A percentile compares a stretch with the other conserved stretches of the same genome.
Conservation (phyloP, 2,329 filamentous ascomycete species). For the Pestalotiopsis fici region DNA sequence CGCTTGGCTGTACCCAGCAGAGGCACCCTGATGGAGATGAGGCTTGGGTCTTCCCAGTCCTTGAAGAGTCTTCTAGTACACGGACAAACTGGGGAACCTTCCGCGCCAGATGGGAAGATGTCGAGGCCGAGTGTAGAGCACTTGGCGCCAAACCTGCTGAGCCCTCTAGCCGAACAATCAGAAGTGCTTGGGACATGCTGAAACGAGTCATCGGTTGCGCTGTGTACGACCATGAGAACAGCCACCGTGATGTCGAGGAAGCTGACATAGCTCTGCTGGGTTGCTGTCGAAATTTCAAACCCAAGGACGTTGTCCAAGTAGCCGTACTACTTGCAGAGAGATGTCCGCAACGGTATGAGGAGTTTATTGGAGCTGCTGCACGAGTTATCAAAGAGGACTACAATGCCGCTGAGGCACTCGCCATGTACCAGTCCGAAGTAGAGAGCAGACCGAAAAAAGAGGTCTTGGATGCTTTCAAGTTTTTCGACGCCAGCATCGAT, state of each 20-base stretch:
- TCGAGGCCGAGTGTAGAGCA: conserved; percentile 21
- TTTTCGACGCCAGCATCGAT: conserved; percentile 17
- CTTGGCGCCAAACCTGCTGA: not conserved
- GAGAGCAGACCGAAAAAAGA: not conserved
- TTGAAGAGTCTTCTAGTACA: conserved; percentile 31
- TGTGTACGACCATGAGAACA: conserved; percentile 6
- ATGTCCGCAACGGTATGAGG: conserved; percentile 22
- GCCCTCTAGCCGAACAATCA: not conserved
- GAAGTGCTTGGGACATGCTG: not conserved
- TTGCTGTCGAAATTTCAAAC: conserved; percentile 24
- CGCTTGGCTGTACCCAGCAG: conserved; percentile 46
- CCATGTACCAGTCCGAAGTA: conserved; percentile 5
- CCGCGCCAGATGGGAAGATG: conserved; percentile 30
- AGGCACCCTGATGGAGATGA: conserved; percentile 38
- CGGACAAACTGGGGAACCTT: conserved; percentile 34
- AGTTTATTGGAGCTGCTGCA: conserved; percentile 25
- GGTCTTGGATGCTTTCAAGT: conserved; percentile 23
- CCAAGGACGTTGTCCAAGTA: conserved; percentile 26
- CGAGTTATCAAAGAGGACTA: conserved; percentile 24
- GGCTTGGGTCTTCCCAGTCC: conserved; percentile 32
- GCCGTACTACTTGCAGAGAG: conserved; percentile 24
- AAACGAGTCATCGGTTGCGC: conserved; percentile 21
- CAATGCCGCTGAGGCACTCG: conserved; percentile 12
- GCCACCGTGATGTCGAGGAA: conserved; percentile 4
- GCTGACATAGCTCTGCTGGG: conserved; percentile 24